Base-by-base conservation (phyloP, 768 basidiomycete species). In the Tricholoma saponaceum region DNA sequence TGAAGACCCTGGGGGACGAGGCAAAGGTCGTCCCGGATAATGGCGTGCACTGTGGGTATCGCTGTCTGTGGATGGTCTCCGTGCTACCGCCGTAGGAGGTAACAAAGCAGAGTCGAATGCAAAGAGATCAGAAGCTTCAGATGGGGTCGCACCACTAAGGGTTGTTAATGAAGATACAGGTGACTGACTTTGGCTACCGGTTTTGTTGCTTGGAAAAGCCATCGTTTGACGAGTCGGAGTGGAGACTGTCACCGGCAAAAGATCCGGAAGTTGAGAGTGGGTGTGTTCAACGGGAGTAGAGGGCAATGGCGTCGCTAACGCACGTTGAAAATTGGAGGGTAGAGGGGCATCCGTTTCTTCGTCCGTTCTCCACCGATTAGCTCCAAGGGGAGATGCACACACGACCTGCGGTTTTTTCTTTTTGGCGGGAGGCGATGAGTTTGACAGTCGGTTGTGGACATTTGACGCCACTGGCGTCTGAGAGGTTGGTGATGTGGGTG, bases 11-110 rank as follows among this genome's bases (percentile, higher is more conserved):
- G 73, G 74, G 20, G 78, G 78, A 14, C 70, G 76, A 5, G 84
- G 84, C n/a, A 86, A 73, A 33, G 84, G 84, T 35, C 84, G 67
- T 4, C 84, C 81, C 23, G 75, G 73, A 62, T 84, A 85, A 65
- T 83, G 83, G 55, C 73, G 78, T 8, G 63, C 52, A 22, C 60
- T 66, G 2, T 66, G 69, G 13, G 64, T 65, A 61, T 64, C 62
- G 2, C 71, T 64, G n/a, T 70, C 68, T 10, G 50, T 54, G 43
- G 64, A 37, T 25, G 41, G 23, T 37, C 49, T 22, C 28, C 28
- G 47, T n/a, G 16, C 26, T 50, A 50, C n/a, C 9, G 16, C n/a
- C 3, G 16, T 8, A 49, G 28, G 26, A 30, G 47, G 28, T 10
- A 50, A 30, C 3, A 30, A 50, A 39, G 58, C 18, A 67, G 28